A percentile compares a stretch with the other conserved stretches of the same genome.
Evolutionary conservation across 2,329 filamentous ascomycete species (phyloP).

Genomic region (Botrytis porri): DNA sequence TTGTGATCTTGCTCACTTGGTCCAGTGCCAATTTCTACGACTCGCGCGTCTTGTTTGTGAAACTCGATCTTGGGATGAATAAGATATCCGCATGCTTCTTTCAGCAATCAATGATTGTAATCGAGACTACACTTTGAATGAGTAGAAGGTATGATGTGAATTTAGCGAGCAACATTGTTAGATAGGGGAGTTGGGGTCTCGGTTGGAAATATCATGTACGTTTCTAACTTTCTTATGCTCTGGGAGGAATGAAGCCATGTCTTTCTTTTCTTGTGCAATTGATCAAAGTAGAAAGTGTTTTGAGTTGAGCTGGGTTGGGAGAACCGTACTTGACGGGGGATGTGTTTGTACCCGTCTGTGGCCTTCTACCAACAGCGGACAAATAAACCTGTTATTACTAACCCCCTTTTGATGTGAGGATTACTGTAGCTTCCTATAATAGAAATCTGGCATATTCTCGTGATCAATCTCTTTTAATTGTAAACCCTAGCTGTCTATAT

Average conservation of each 20-base stretch:
- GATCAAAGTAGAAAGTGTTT: not conserved
- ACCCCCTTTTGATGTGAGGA: not conserved
- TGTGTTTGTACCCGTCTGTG: not conserved
- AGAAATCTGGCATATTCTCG: not conserved
- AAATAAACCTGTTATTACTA: not conserved
- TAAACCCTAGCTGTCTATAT: not conserved
- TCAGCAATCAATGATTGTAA: not conserved
- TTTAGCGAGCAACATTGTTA: not conserved
- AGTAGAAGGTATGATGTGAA: accelerated
- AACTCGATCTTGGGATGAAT: not conserved
- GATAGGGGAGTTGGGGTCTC: not conserved
- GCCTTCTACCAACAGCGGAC: not conserved
- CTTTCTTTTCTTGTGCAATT: not conserved
- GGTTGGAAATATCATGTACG: not conserved
- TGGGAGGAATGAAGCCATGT: not conserved
- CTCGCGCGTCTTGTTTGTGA: not conserved
- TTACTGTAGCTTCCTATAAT: not conserved
- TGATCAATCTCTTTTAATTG: not conserved
- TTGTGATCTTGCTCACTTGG: not conserved
- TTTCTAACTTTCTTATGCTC: not conserved
- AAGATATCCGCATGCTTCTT: not conserved
- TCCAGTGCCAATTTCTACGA: not conserved
- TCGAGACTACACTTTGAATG: not conserved
- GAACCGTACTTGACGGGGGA: not conserved
- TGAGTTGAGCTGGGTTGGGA: not conserved